These are phyloP conservation scores for Candida chilensis DNA, from an alignment of 805 yeast genomes.

Conservation along the genomic window DNA sequence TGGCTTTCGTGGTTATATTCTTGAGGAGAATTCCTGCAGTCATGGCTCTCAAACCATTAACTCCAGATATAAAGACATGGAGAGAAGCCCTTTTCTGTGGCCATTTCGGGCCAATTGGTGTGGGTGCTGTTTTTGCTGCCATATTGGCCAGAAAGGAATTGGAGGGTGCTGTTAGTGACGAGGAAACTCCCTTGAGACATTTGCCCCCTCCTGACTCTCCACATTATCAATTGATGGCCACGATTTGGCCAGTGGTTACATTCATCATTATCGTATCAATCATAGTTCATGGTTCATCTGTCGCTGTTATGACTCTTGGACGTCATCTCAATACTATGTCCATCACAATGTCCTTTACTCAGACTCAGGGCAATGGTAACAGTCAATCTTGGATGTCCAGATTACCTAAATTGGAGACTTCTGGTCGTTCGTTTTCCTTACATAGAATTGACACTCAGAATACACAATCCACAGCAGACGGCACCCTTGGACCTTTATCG, in stretches of 20 bases:
- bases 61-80: conserved; percentile 87
- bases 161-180: conserved; percentile 40
- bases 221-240: conserved; percentile 50
- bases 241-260: conserved; percentile 78
- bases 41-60: conserved; percentile 60
- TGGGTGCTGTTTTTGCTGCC: conserved; percentile 83
- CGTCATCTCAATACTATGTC: conserved; percentile 87
- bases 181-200: conserved; percentile 46
- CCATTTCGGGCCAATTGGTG: conserved; percentile 95
- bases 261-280: conserved; percentile 77
- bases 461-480: conserved; percentile 3
- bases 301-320: conserved; percentile 65
- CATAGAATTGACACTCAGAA: conserved; percentile 65
- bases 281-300: conserved; percentile 86
- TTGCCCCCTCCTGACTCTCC: conserved; percentile 37
- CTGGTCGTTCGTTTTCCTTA: conserved; percentile 70
- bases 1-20: conserved; percentile 67
- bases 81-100: conserved; percentile 92
- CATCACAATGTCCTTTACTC: conserved; percentile 81
- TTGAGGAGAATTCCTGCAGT: conserved; percentile 82
- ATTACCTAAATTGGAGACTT: conserved; percentile 67
- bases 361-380: conserved; percentile 43
- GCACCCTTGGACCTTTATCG: conserved; percentile 8
- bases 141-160: conserved; percentile 68
- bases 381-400: conserved; percentile 75